phyloP scores from a whole-genome alignment of 176 grass and related monocot species.

The Oryza meyeriana region DNA sequence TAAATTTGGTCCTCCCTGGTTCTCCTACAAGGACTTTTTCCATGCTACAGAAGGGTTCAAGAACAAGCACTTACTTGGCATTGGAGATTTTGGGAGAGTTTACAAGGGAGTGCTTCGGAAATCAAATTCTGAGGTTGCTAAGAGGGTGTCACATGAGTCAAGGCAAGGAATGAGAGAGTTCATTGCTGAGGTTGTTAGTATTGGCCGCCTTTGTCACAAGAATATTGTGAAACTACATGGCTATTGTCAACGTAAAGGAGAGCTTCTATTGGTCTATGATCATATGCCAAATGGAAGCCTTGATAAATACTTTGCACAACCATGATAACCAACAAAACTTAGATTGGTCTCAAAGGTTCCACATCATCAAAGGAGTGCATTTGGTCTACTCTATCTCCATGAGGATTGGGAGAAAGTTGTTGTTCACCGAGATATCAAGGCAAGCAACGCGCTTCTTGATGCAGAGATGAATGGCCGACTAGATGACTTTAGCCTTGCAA shows the following conservation, averaged over 20 bases:
- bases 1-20: neutral
- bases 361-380: neutral
- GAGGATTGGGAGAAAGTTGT: neutral
- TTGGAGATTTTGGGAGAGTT: constrained; percentile 10
- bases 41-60: constrained; percentile 10
- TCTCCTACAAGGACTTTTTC: neutral
- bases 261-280: constrained; percentile 30
- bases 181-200: constrained; percentile 28
- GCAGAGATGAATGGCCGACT: neutral
- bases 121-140: neutral
- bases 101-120: constrained; percentile 10
- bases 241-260: constrained; percentile 13
- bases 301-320: neutral
- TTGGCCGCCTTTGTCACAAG: neutral
- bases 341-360: neutral
- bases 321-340: neutral
- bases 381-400: neutral
- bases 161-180: constrained; percentile 21
- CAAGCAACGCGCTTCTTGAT: neutral
- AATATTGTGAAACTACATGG: constrained; percentile 15
- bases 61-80: neutral
- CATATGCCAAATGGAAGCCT: constrained; percentile 20
- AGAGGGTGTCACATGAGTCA: constrained; percentile 14
- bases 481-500: constrained; percentile 25
- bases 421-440: neutral